Base-by-base conservation (phyloP, 2,329 filamentous ascomycete genomes). In the Ceratocystis smalleyi region DNA sequence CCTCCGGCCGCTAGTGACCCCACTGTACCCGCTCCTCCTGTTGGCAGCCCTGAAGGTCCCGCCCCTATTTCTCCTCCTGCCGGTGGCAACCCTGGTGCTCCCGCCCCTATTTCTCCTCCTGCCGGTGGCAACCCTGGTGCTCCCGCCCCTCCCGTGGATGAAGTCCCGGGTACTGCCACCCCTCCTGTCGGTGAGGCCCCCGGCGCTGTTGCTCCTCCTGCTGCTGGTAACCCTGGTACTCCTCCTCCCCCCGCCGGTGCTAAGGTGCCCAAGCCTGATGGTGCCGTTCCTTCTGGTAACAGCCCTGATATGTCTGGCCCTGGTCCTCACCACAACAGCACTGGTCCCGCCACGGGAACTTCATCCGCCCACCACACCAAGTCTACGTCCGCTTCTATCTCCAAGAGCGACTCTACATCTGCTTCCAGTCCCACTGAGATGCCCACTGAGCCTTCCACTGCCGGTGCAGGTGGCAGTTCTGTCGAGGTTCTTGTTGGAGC, bases 371-470 rank as follows among this genome's bases (percentile, higher is more conserved):
- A 43, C 22, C 55, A 57, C 7, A 24, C 43, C 1, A 47, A 24
- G 27, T 17, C 54, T 40, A 27, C 60, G 24, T 24, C 62, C 19
- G 22, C 22, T 10, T 24, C 54, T 12, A 27, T 24, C 19, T 51
- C 59, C 2, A 51, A 55, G n/a, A 27, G 7, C 43, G 17, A 59
- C n/a, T 1, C 12, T 19, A 43, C 47, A 8, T 15, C 64, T 49
- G 47, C 47, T 10, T 49, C 47, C 6, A 49, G 30, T 19, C 32
- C 61, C 2, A 43, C 43, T 10, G n/a, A 27, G 15, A 19, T 24
- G 1, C 54, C 64, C n/a, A 60, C 43, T 30, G 64, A 63, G 40
- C 47, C 61, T 22, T 22, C 45, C 2, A 62, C 62, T 43, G 57
- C 65, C 22, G 62, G 62, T 45, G 57, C 47, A n/a, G 7, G 19